Evolutionary conservation across 148 eudicot species (phyloP).

Genomic region (Pouteria glomerata): DNA sequence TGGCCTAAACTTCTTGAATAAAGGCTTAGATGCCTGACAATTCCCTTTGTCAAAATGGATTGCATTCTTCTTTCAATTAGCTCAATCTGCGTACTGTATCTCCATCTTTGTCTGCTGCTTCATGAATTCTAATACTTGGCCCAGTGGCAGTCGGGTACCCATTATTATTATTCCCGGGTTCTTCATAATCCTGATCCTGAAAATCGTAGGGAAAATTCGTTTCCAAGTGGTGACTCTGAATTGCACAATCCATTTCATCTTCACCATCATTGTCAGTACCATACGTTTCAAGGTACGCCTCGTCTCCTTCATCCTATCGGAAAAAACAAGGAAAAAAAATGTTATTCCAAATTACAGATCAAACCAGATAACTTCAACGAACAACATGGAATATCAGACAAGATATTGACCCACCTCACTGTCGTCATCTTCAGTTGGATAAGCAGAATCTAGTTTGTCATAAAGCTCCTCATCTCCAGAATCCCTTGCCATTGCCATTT

Average conservation of each 20-base stretch:
- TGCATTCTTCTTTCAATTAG: too few relatives aligned
- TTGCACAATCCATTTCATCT: conserved; percentile 23
- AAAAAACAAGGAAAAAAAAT: neutral
- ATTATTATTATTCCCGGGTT: conserved; percentile 1
- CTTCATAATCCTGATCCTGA: conserved; percentile 28
- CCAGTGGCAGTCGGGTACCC: neutral
- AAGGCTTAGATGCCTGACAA: neutral
- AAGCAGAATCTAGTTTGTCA: conserved; percentile 61
- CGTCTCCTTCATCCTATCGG: conserved; percentile 63
- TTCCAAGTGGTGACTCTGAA: conserved; percentile 21
- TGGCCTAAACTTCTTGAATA: neutral
- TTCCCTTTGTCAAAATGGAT: neutral
- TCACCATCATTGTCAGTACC: conserved; percentile 31
- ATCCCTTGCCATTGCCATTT: conserved; percentile 42
- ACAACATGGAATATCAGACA: neutral
- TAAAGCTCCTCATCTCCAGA: conserved; percentile 54
- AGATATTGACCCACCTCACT: conserved; percentile 56
- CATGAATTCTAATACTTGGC: neutral
- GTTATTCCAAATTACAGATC: neutral
- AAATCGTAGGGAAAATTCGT: conserved; percentile 28
- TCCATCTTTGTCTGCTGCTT: too few relatives aligned
- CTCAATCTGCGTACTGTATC: too few relatives aligned
- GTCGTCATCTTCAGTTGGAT: conserved; percentile 78
- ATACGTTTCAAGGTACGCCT: conserved; percentile 29
- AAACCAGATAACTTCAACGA: neutral